phyloP scores from a whole-genome alignment of 2,329 filamentous ascomycete genomes.

The Coniella vitis region DNA sequence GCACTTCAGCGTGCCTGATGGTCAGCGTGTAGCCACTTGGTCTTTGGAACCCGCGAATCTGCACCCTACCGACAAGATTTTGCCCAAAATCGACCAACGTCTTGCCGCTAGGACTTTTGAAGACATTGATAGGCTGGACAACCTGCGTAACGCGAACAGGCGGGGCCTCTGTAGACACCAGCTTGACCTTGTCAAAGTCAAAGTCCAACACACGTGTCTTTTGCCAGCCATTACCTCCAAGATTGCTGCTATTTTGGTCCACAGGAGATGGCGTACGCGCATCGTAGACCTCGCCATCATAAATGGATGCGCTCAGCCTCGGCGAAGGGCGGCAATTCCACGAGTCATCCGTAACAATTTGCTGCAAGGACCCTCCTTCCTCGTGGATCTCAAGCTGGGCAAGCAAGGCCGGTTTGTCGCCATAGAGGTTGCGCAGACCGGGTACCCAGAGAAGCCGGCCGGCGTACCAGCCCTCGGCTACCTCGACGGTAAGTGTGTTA shows the following conservation, averaged over 20 bases:
- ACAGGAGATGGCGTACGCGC: constrained; percentile 20
- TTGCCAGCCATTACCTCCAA: background rate
- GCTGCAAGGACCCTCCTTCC: constrained; percentile 16
- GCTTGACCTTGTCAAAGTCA: constrained; percentile 12
- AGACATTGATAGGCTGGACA: constrained; percentile 12
- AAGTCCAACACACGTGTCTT: constrained; percentile 16
- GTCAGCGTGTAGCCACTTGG: constrained; percentile 33
- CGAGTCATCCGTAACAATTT: constrained; percentile 24
- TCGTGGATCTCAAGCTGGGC: constrained; percentile 24
- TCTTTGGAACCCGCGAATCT: constrained; percentile 30
- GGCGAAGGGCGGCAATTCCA: constrained; percentile 22
- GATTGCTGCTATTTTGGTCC: constrained; percentile 9
- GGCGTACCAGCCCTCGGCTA: constrained; percentile 46
- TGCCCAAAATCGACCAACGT: constrained; percentile 51
- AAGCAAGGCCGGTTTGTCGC: constrained; percentile 25
- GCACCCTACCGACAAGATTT: constrained; percentile 47
- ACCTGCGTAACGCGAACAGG: constrained; percentile 25
- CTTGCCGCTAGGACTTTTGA: constrained; percentile 29
- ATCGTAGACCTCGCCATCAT: constrained; percentile 27
- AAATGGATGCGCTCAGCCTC: constrained; percentile 20
- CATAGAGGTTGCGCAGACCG: constrained; percentile 25
- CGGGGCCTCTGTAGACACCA: constrained; percentile 26
- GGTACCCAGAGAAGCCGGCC: constrained; percentile 30
- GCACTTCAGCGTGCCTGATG: constrained; percentile 47
- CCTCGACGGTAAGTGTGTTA: constrained; percentile 38